These are phyloP conservation scores for Penicillium oxalicum DNA, from an alignment of 2,329 filamentous ascomycete species.

Conservation along the genomic window DNA sequence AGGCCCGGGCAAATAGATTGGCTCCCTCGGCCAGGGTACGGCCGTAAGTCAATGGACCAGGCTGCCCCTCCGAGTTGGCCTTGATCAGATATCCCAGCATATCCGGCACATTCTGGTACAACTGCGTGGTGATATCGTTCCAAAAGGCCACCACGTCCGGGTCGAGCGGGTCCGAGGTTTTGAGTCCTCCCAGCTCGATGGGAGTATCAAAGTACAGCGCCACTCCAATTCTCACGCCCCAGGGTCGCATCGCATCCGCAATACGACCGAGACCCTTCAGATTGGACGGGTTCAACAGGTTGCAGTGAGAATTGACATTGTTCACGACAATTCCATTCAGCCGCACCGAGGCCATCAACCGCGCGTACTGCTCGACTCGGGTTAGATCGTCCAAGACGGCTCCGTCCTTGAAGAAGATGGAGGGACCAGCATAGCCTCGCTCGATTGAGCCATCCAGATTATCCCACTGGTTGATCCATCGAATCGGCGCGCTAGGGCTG, in stretches of 20 bases:
- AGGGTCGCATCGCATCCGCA: constrained; percentile 61
- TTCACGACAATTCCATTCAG: constrained; percentile 64
- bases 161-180: constrained; percentile 62
- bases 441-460: constrained; percentile 63
- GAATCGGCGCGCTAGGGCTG: constrained; percentile 56
- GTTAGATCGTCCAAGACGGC: constrained; percentile 53
- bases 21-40: constrained; percentile 63
- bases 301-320: constrained; percentile 65
- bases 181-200: constrained; percentile 49
- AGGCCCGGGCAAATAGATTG: constrained; percentile 59
- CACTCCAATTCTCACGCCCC: constrained; percentile 59
- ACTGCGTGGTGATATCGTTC: constrained; percentile 52
- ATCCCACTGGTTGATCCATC: constrained; percentile 71
- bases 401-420: constrained; percentile 61
- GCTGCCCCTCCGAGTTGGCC: constrained; percentile 66
- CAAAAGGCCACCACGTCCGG: constrained; percentile 57
- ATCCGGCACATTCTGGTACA: constrained; percentile 60
- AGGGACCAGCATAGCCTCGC: constrained; percentile 61
- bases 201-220: constrained; percentile 66
- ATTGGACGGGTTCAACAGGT: constrained; percentile 51
- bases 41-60: constrained; percentile 63
- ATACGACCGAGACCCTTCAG: constrained; percentile 57
- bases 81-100: constrained; percentile 65
- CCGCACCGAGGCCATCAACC: constrained; percentile 59
- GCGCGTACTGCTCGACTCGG: constrained; percentile 57